These are phyloP conservation scores for Hymenotorrendiella dingleyae DNA, from an alignment of 2,329 filamentous ascomycete genomes.

Conservation along the genomic window DNA sequence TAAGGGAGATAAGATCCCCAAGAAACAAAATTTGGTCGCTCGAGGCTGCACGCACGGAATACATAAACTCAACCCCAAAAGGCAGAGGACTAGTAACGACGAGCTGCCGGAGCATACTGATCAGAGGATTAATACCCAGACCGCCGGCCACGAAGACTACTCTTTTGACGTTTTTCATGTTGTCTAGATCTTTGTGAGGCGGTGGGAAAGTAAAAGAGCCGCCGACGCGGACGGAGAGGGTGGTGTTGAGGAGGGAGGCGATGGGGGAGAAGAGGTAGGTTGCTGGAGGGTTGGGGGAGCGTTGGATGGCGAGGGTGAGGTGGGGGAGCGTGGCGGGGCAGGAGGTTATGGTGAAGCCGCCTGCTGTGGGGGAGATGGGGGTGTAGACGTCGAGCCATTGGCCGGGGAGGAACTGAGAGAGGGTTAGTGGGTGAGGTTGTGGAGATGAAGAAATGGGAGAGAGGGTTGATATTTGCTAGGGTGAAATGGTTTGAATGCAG, in stretches of 20 bases:
- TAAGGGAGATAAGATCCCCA: constrained; percentile 37
- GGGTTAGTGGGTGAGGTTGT: constrained; percentile 1
- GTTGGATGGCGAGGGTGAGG: constrained; percentile 74
- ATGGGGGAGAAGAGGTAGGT: constrained; percentile 66
- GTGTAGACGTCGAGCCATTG: constrained; percentile 86
- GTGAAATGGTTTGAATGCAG: background rate
- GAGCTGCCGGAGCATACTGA: constrained; percentile 26
- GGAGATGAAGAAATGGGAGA: background rate
- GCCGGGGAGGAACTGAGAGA: constrained; percentile 65
- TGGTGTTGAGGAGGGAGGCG: constrained; percentile 49
- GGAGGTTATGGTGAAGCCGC: constrained; percentile 85
- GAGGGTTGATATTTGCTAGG: too few species aligned
- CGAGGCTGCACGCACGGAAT: constrained; percentile 25
- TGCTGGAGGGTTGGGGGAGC: constrained; percentile 67
- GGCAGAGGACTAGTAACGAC: background rate
- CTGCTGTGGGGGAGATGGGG: constrained; percentile 61
- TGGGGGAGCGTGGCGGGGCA: constrained; percentile 49
- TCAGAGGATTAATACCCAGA: constrained; percentile 31
- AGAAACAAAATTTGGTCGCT: constrained; percentile 43
- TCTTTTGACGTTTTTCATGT: constrained; percentile 41
- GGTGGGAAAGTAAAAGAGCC: constrained; percentile 80
- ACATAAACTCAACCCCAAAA: constrained; percentile 22
- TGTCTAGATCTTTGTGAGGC: background rate
- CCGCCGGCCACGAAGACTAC: constrained; percentile 57
- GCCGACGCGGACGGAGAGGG: constrained; percentile 65